Evolutionary conservation across 2,329 filamentous ascomycete species (phyloP).

Genomic region (Penicillium paneum): DNA sequence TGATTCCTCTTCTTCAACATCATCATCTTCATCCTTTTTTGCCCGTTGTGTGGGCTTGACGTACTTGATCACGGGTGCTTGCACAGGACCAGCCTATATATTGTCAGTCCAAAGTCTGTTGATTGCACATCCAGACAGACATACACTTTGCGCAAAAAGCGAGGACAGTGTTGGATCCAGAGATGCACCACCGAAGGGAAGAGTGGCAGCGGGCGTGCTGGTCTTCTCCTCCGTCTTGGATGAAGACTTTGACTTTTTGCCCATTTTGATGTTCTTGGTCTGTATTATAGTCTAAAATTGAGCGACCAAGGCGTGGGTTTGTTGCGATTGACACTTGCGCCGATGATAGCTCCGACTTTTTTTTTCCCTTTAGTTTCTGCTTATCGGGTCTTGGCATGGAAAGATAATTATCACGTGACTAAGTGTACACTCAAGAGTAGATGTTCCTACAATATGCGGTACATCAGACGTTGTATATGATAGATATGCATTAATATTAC

Average conservation of each 20-base stretch:
- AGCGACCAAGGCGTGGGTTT: slow-evolving; percentile 2
- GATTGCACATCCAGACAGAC: slow-evolving; percentile 31
- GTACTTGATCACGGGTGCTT: slow-evolving; percentile 32
- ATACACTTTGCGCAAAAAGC: slow-evolving; percentile 70
- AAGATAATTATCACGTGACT: slow-evolving; percentile 21
- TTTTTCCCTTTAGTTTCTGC: slow-evolving; percentile 19
- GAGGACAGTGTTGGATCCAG: slow-evolving; percentile 68
- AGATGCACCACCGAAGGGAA: slow-evolving; percentile 55
- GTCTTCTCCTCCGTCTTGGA: slow-evolving; percentile 22
- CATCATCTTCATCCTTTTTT: slow-evolving; percentile 31
- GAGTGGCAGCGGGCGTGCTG: slow-evolving; percentile 14
- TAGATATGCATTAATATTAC: neutral
- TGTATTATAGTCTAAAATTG: neutral
- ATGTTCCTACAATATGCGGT: neutral
- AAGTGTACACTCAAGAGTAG: neutral
- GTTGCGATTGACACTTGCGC: slow-evolving; percentile 6
- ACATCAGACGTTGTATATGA: neutral
- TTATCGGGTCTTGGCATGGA: slow-evolving; percentile 27
- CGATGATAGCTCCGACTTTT: slow-evolving; percentile 24
- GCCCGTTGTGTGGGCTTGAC: slow-evolving; percentile 15
- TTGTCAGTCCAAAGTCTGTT: slow-evolving; percentile 5
- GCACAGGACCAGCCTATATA: slow-evolving; percentile 40
- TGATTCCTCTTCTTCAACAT: slow-evolving; percentile 29
- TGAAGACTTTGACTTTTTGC: slow-evolving; percentile 33
- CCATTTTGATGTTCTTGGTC: slow-evolving; percentile 26